Conservation (phyloP, 345 rosid species). For the Brassica rapa region DNA sequence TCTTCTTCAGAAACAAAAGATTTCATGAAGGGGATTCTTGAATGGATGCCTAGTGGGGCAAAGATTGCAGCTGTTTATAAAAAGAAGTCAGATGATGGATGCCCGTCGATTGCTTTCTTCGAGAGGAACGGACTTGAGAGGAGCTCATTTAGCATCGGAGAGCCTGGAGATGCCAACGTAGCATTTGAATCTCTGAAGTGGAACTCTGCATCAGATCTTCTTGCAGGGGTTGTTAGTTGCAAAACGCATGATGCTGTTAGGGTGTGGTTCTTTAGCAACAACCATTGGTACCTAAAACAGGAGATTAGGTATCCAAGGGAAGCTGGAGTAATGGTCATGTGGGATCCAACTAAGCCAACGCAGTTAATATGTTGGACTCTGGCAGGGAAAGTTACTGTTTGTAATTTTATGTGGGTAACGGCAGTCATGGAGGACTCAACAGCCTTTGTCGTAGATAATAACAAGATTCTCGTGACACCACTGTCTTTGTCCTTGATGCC, state of each 20-base stretch:
- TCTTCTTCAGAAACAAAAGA: conserved; percentile 70
- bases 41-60: conserved; percentile 99
- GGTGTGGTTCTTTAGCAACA: conserved; percentile 87
- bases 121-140: conserved; percentile 93
- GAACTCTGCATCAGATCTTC: conserved; percentile 89
- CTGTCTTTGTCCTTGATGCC: conserved; percentile 84
- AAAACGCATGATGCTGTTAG: conserved; percentile 60
- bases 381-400: conserved; percentile 62
- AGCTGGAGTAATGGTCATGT: conserved; percentile 75
- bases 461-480: conserved; percentile 76
- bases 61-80: conserved; percentile 81
- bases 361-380: conserved; percentile 89
- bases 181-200: conserved; percentile 65
- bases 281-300: conserved; percentile 91
- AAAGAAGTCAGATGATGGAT: conserved; percentile 52
- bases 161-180: conserved; percentile 47
- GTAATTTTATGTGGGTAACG: conserved; percentile 73
- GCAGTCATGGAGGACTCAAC: conserved; percentile 79
- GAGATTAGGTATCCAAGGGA: conserved; percentile 63
- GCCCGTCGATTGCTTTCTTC: conserved; percentile 68
- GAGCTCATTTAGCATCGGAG: conserved; percentile 65
- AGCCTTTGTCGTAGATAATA: conserved; percentile 77
- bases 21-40: conserved; percentile 68
- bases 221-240: conserved; percentile 71
- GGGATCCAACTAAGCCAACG: conserved; percentile 91